These are phyloP conservation scores for Terfezia boudieri DNA, from an alignment of 495 filamentous ascomycete genomes.

Conservation along the genomic window DNA sequence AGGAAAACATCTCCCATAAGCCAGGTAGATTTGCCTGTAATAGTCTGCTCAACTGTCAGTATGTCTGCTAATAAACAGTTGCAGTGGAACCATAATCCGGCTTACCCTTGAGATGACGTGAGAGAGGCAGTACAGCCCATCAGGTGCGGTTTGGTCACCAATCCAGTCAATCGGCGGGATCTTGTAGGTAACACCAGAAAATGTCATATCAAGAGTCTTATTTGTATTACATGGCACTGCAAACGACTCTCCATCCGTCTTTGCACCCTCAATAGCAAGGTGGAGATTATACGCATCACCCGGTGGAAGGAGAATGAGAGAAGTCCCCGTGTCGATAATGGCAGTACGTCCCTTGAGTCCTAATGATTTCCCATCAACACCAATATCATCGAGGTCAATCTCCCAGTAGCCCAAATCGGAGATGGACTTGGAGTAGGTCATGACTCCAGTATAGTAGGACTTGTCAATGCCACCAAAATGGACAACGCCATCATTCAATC, in stretches of 20 bases:
- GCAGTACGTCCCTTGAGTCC: conserved; percentile 31
- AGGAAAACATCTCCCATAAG: conserved; percentile 63
- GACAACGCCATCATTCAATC: conserved; percentile 46
- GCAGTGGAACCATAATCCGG: neutral
- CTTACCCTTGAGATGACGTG: neutral
- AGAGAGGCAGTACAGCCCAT: conserved; percentile 2
- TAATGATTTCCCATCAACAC: conserved; percentile 32
- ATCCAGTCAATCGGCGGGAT: conserved; percentile 50
- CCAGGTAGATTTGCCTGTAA: conserved; percentile 30
- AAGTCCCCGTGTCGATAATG: conserved; percentile 66
- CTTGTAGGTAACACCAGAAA: conserved; percentile 36
- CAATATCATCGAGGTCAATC: conserved; percentile 40
- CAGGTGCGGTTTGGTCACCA: conserved; percentile 20
- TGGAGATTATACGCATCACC: conserved; percentile 43
- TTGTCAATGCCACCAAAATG: conserved; percentile 51
- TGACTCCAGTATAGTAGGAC: conserved; percentile 38
- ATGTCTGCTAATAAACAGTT: conserved; percentile 1
- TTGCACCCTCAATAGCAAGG: conserved; percentile 37
- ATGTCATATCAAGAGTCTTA: conserved; percentile 27
- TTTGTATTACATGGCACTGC: conserved; percentile 48
- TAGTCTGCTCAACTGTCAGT: neutral
- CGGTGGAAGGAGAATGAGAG: conserved; percentile 44
- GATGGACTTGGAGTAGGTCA: conserved; percentile 36
- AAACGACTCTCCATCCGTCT: conserved; percentile 31
- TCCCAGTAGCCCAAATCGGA: conserved; percentile 33